Evolutionary conservation across 2,329 filamentous ascomycete species (phyloP), one percentile per base, ranked within the genome.

Genomic region (Xylariaceae sp.): DNA sequence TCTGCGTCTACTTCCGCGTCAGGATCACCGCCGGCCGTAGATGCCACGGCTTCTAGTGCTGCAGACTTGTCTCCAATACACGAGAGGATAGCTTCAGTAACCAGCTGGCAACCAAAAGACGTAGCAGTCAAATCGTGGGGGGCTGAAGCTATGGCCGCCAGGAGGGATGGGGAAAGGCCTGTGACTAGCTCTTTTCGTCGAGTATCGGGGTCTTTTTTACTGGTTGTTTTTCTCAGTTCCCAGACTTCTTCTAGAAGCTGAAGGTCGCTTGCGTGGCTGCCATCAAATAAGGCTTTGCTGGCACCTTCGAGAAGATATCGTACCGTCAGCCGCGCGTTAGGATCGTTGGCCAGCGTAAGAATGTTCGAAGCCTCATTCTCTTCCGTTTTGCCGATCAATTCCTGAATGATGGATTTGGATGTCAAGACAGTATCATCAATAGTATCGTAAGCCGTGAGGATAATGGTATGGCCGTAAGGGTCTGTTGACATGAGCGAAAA

Each of bases 391-490:
- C 85, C 88, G 15, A 96, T 72, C 11, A 99, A 76, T 68, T 97
- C 92, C 0, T 89, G 78, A 69, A 96, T 90, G 57, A 99, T 87
- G 31, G 87, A 78, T 72, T 95, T 97, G 44, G 84, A 78, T 3
- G 84, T 89, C 63, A 96, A 77, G 57, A 95, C 91, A 10, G 94
- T 99, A 67, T 99, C 94, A 61, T 99, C 94, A 43, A 96, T 84
- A 43, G 96, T 85, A 62, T 97, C 94, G 66, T 91, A 90, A 1
- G 90, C 89, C 1, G 90, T 80, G 48, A 97, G 77, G 32, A 99
- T 81, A 47, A 97, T 80, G 54, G 86, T 77, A 64, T 96, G 90
- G 1, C 84, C 94, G 62, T 91, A 71, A 6, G 77, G 68, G 64
- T 99, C 92, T 42, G 82, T 84, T 2, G 90, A 89, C 82, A 99